A percentile compares a stretch with the other conserved stretches of the same genome.
Conservation (phyloP, 768 basidiomycete genomes). For the Mycena sanguinolenta region DNA sequence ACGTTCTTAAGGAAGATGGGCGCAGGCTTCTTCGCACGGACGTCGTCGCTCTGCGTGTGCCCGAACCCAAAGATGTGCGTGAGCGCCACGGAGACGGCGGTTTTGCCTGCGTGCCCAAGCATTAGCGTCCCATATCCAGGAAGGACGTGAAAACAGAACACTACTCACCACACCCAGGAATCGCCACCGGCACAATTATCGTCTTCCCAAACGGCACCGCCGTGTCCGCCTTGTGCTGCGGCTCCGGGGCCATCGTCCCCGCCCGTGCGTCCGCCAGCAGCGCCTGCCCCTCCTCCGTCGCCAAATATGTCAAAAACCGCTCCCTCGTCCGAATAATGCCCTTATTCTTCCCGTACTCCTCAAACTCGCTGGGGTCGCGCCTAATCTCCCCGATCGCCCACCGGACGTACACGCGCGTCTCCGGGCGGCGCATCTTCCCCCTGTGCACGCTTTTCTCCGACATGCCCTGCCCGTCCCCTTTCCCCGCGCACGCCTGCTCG, state of each 20-base stretch:
- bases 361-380: conserved; percentile 70
- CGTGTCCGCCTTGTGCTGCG: neutral
- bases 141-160: neutral
- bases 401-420: conserved; percentile 82
- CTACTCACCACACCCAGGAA: conserved; percentile 92
- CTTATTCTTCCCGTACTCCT: conserved; percentile 73
- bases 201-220: conserved; percentile 69
- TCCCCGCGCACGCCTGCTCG: conserved; percentile 46
- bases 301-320: conserved; percentile 79
- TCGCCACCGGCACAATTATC: conserved; percentile 88
- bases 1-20: conserved; percentile 83
- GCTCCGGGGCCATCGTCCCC: conserved; percentile 43
- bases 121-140: too few relatives aligned
- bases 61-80: conserved; percentile 85
- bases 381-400: conserved; percentile 89
- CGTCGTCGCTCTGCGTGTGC: conserved; percentile 95
- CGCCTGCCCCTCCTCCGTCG: conserved; percentile 60
- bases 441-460: conserved; percentile 62
- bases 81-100: conserved; percentile 84
- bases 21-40: conserved; percentile 80
- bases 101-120: conserved; percentile 86
- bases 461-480: conserved; percentile 37
- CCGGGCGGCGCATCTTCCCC: conserved; percentile 78
- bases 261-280: conserved; percentile 47
- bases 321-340: conserved; percentile 91